These are phyloP conservation scores for Globisporangium nagaii DNA, from an alignment of 352 stramenopile species.

Conservation along the genomic window DNA sequence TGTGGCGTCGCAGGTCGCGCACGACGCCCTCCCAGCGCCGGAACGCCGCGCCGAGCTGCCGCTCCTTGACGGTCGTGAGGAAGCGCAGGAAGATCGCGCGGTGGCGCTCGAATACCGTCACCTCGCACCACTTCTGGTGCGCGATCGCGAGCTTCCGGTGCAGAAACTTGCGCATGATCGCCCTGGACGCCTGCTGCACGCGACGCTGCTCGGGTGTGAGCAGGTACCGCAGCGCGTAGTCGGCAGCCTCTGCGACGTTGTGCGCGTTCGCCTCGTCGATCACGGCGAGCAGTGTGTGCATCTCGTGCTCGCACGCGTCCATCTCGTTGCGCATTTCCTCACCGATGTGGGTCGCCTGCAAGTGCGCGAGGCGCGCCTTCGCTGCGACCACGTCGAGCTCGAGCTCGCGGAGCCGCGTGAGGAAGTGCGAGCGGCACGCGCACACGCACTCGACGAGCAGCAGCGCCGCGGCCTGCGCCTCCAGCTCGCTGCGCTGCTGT, in stretches of 20 bases:
- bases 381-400: constrained; percentile 32
- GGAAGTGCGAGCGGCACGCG: constrained; percentile 33
- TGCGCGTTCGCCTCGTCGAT: constrained; percentile 33
- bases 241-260: constrained; percentile 44
- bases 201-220: constrained; percentile 41
- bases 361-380: constrained; percentile 21
- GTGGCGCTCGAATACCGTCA: constrained; percentile 40
- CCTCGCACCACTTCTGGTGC: constrained; percentile 36
- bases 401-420: constrained; percentile 38
- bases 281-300: constrained; percentile 28
- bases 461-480: constrained; percentile 9
- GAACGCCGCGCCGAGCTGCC: constrained; percentile 52
- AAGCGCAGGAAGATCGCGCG: constrained; percentile 38
- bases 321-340: constrained; percentile 71
- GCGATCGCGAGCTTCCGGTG: constrained; percentile 31
- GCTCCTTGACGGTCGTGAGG: constrained; percentile 31
- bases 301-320: constrained; percentile 38
- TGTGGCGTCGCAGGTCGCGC: constrained; percentile 38
- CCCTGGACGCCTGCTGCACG: constrained; percentile 42
- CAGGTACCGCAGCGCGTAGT: constrained; percentile 62
- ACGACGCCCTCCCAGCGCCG: constrained; percentile 46
- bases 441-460: constrained; percentile 39
- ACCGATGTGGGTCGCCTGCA: constrained; percentile 45
- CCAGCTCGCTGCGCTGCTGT: constrained; percentile 15
- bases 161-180: constrained; percentile 40